Evolutionary conservation across 164 flowering plant genomes (phyloP), one percentile per base, ranked within the genome.

Genomic region (Stephania japonica): DNA sequence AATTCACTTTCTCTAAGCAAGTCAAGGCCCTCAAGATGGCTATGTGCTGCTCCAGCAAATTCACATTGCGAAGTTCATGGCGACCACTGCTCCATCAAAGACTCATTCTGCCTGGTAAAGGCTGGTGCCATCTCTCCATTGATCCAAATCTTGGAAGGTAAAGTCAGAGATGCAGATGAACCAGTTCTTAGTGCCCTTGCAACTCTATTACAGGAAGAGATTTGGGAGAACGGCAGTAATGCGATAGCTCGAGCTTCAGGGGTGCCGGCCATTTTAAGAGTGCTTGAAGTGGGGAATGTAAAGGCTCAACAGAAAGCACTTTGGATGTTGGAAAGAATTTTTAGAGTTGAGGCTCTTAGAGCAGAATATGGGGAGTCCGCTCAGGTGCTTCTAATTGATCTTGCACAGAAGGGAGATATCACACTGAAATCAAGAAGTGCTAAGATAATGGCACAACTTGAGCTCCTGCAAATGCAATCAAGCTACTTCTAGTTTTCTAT

Each of bases 381-480:
- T 53, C 87, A 86, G 77, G 87, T 78, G 56, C 73, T 90, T 72
- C 88, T 94, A 10, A 84, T 91, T 59, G 90, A 89, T 75, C 81
- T 94, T 24, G 89, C 96, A 16, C 96, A 90, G 73, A 86, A 85
- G n/a, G 90, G 88, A 23, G 86, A 83, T 74, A 70, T 83, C 23
- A 70, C 77, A 49, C 64, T 94, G 75, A 89, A 84, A 77, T 78
- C 96, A 65, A 73, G 68, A 25, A 73, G 79, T 69, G 96, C 94
- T 13, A 89, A 82, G 79, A 49, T 91, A 66, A 75, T 93, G 85
- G 95, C 91, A 63, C 94, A 86, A 70, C 91, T 93, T 73, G 90
- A 90, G 72, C 86, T 93, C 23, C 79, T 93, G 84, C 97, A 89
- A 78, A 78, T 16, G 72, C 98, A 93, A 78, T 91, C 95, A 69